Evolutionary conservation across 441 rosid species (phyloP), one percentile per base, ranked within the genome.

Genomic region (Mallotus repandus): DNA sequence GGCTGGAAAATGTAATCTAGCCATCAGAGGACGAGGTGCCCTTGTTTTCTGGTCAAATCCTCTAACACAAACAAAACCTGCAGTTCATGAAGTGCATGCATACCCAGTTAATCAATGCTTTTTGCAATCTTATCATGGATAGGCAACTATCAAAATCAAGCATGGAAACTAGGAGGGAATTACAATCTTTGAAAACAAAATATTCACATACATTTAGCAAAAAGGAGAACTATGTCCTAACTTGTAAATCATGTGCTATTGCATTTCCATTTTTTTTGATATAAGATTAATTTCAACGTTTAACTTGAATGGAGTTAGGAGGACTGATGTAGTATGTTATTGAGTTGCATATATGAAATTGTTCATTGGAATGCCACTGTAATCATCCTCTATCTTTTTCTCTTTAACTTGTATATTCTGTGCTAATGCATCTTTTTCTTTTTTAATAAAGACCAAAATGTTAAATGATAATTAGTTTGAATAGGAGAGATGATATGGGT

Each of bases 61-160:
- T 65, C 98, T 91, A 45, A 96, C 98, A 66, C 99, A 96, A 63
- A 96, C 97, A 77, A 84, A 94, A 65, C 99, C 98, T 96, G 86
- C 82, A 83, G 63, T 76, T 54, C 46, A 41, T 25, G 19, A 21
- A 68, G 2, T 45, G 41, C 12, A 69, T n/a, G 19, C 41, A 50
- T 50, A 9, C 15, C 12, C 5, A 43, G 19, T 52, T 12, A 61
- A 50, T 45, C 10, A 71, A 54, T 13, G 35, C 59, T 35, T 59
- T 50, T 60, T 48, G 25, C 32, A 9, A 71, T 12, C 32, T 61
- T 48, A 29, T 70, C 48, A 13, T 69, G 53, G 10, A 22, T 55
- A 52, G 50, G 64, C 50, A 22, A 73, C 32, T 9, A 46, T 48
- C 11, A 74, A 29, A 56, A 22, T 16, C 32, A 49, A 35, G 32